These are phyloP conservation scores for Periconia sp. DNA, from an alignment of 2,329 filamentous ascomycete species.

Conservation along the genomic window DNA sequence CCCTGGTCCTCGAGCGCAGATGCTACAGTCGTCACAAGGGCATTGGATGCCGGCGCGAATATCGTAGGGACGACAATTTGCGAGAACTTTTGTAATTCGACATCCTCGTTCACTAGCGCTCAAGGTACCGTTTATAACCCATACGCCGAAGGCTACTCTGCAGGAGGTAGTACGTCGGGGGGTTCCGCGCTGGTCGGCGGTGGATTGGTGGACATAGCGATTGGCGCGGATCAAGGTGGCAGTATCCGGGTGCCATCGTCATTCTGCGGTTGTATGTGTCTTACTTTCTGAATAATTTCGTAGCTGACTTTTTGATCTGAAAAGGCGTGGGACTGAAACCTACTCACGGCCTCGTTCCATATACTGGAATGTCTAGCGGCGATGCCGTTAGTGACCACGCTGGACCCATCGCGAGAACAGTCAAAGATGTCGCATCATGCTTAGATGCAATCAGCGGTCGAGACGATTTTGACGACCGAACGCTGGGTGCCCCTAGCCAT, in stretches of 20 bases:
- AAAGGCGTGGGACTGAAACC: slow-evolving; percentile 50
- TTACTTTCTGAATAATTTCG: neutral
- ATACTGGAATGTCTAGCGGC: slow-evolving; percentile 53
- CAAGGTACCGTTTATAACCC: slow-evolving; percentile 48
- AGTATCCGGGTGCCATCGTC: slow-evolving; percentile 46
- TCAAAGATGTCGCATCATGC: slow-evolving; percentile 30
- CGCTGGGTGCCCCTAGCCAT: slow-evolving; percentile 31
- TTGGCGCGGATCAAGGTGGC: slow-evolving; percentile 49
- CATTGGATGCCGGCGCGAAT: slow-evolving; percentile 58
- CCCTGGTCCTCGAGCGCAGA: slow-evolving; percentile 60
- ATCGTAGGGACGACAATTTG: slow-evolving; percentile 60
- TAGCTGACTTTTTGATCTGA: neutral
- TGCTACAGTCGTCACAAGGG: slow-evolving; percentile 60
- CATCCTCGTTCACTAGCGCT: slow-evolving; percentile 55
- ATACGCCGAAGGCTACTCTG: slow-evolving; percentile 52
- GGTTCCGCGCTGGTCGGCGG: slow-evolving; percentile 51
- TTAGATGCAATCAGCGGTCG: slow-evolving; percentile 37
- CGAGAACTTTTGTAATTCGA: slow-evolving; percentile 61
- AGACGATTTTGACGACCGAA: slow-evolving; percentile 39
- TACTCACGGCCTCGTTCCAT: slow-evolving; percentile 57
- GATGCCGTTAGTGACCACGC: slow-evolving; percentile 53
- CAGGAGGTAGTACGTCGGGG: slow-evolving; percentile 57
- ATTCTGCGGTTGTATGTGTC: slow-evolving; percentile 40
- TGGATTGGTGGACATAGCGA: slow-evolving; percentile 45
- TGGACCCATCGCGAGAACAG: slow-evolving; percentile 37